These are phyloP conservation scores for Oryza nivara DNA, from an alignment of 176 grass and related monocot genomes.

Conservation along the genomic window DNA sequence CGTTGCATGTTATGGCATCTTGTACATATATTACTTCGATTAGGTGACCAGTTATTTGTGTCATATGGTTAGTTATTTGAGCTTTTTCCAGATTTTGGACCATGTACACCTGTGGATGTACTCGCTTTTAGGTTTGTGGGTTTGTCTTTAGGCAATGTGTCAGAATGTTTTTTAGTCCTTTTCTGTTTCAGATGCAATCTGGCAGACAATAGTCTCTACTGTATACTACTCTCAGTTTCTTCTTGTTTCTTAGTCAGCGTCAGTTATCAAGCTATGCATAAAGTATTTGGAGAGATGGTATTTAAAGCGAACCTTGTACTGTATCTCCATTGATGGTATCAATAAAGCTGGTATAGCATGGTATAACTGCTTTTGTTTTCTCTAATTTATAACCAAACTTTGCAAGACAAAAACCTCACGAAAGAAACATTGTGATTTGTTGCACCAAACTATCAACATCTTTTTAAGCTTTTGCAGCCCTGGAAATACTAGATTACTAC, in stretches of 20 bases:
- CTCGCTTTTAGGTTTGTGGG: conserved; percentile 29
- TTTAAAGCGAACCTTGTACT: conserved; percentile 16
- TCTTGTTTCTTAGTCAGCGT: neutral
- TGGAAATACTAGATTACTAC: conserved; percentile 9
- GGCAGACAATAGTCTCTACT: neutral
- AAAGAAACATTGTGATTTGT: neutral
- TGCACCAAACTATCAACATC: neutral
- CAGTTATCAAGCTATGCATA: neutral
- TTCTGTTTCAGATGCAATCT: neutral
- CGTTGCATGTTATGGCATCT: conserved; percentile 37
- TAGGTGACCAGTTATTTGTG: conserved; percentile 42
- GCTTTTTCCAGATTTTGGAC: conserved; percentile 33
- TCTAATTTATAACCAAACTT: neutral
- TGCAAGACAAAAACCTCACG: neutral
- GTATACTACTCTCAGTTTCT: neutral
- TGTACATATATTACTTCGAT: conserved; percentile 39
- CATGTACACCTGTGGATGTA: conserved; percentile 14
- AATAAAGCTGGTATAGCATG: neutral
- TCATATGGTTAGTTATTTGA: conserved; percentile 26
- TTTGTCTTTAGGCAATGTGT: conserved; percentile 18
- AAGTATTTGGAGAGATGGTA: neutral
- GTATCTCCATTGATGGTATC: neutral
- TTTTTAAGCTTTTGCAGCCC: conserved; percentile 16
- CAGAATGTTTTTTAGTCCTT: neutral
- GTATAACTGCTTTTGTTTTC: conserved; percentile 7